Base-by-base conservation (phyloP, 768 basidiomycete genomes). In the Termitomyces eurrhizus region DNA sequence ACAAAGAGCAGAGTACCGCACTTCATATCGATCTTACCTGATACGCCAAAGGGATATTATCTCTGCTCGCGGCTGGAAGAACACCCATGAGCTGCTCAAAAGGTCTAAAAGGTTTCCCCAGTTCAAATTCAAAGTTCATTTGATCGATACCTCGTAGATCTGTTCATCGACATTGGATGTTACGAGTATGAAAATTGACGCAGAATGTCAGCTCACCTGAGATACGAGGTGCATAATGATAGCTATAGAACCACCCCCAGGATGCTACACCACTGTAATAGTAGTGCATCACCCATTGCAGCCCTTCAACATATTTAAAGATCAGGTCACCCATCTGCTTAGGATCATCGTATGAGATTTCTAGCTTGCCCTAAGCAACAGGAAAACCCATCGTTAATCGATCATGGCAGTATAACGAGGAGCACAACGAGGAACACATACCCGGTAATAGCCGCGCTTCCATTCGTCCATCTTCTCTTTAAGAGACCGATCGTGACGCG, bases 281-380 rank as follows among this genome's bases (percentile, higher is more conserved):
- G 73, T 99, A 99, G 70, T 94, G 91, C 90, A 99, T 92, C 36
- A 98, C 94, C 97, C 96, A 98, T 69, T 99, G 97, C 62, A 99
- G 74, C 1, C 97, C 97, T 70, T 98, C 93, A 18, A 92, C 83
- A 71, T 97, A 99, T 59, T 85, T 83, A 69, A 81, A 95, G 13
- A 84, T 80, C 57, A 99, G 77, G 52, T 86, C 78, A 29, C 81
- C 78, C 80, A 95, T 84, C 54, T 84, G 79, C 63, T 88, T 78
- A 6, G 85, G 80, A 66, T 89, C 73, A 62, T 90, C 82, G 62
- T 83, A 91, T 9, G 86, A 86, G 60, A 98, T 87, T 62, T 89
- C 87, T 54, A 99, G 75, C 74, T 99, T 99, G 39, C 85, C 90
- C 93, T 96, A 60, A 48, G 36, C 12, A 42, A 50, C 4, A 50